Evolutionary conservation across 495 filamentous ascomycete genomes (phyloP).

Genomic region (Penicillium nucicola): DNA sequence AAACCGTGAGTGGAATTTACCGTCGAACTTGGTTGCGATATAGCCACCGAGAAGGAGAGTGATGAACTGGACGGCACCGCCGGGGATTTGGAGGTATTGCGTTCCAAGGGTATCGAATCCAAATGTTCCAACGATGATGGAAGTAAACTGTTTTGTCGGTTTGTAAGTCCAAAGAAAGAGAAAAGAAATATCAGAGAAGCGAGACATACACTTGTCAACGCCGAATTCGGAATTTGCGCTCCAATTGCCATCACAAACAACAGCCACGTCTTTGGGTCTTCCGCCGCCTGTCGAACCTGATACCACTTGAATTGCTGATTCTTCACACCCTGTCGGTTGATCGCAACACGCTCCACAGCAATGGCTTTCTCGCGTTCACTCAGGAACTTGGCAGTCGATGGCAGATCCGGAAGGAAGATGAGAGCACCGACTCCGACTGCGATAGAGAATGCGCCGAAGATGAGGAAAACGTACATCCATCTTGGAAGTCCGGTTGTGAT

Average conservation of each 20-base stretch:
- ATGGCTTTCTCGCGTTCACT: slow-evolving; percentile 36
- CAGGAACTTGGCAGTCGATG: slow-evolving; percentile 45
- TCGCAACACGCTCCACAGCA: slow-evolving; percentile 42
- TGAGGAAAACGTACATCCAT: slow-evolving; percentile 52
- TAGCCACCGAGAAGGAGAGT: slow-evolving; percentile 33
- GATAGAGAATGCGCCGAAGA: slow-evolving; percentile 41
- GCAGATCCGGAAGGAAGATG: slow-evolving; percentile 41
- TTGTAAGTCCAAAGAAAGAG: not conserved
- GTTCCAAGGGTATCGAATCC: slow-evolving; percentile 54
- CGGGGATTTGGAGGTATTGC: slow-evolving; percentile 52
- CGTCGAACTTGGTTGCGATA: slow-evolving; percentile 38
- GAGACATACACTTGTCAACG: slow-evolving; percentile 33
- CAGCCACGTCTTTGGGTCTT: slow-evolving; percentile 49
- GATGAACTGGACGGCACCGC: slow-evolving; percentile 41
- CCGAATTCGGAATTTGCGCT: slow-evolving; percentile 36
- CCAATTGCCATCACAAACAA: slow-evolving; percentile 37
- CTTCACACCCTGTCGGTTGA: slow-evolving; percentile 45
- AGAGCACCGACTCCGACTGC: slow-evolving; percentile 33
- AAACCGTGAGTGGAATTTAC: slow-evolving; percentile 28
- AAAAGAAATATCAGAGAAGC: slow-evolving; percentile 5
- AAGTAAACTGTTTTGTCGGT: slow-evolving; percentile 30
- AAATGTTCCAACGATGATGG: slow-evolving; percentile 49
- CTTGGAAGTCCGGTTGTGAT: slow-evolving; percentile 37
- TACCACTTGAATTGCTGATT: slow-evolving; percentile 46
- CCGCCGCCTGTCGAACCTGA: slow-evolving; percentile 44